Evolutionary conservation across 148 eudicot species (phyloP), one percentile per base, ranked within the genome.

Genomic region (Rheum nobile): DNA sequence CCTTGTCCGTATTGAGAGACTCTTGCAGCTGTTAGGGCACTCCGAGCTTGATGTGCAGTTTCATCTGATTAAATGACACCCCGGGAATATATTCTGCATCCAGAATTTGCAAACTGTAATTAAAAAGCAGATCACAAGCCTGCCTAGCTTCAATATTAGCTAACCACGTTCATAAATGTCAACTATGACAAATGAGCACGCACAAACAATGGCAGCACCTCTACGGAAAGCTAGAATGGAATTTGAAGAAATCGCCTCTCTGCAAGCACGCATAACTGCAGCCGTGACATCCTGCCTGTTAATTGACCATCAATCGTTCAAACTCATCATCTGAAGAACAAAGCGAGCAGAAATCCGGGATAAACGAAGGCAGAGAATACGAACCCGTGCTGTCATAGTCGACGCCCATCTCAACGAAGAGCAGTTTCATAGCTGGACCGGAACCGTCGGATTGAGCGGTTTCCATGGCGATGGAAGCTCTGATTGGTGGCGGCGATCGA

Each of bases 351-450:
- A 65, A 26, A 38, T 14, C 3, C 2, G 0, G 43, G 32, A 24
- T 52, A 8, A 37, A 14, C 22, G n/a, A 4, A 3, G 28, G 22
- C 14, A 21, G 37, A 44, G 74, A 28, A 42, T 9, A 75, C 72
- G 17, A 75, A 94, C 98, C 98, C 98, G 72, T 91, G 97, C 80
- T 95, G 98, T 95, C 92, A 42, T 95, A 91, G 26, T 97, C 98
- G 31, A 95, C 98, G 41, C 98, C 98, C 97, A 95, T 95, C 79
- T 95, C 98, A 34, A 95, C 98, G 71, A 95, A 95, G 68, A 95
- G 81, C 71, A 91, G 90, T 67, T 76, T 90, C 43, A 85, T 85
- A 74, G 67, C 77, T n/a, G 92, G 89, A 6, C 82, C 85, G 4
- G 75, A 46, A 10, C 67, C 80, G 17, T 16, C n/a, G 24, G 41